These are phyloP conservation scores for Sclerotinia sclerotiorum DNA, from an alignment of 2,329 filamentous ascomycete species.

Conservation along the genomic window DNA sequence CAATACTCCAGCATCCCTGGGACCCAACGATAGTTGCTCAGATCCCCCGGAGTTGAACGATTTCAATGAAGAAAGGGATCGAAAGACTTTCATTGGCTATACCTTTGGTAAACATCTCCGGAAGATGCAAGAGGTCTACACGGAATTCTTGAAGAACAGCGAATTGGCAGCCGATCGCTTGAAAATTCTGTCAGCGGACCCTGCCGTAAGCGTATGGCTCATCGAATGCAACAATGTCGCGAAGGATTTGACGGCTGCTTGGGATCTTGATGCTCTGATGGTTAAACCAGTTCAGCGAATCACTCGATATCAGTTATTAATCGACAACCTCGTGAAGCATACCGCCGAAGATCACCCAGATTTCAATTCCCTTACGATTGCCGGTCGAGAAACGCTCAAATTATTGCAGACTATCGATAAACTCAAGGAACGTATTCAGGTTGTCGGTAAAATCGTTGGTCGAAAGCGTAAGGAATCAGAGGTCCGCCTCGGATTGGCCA, in stretches of 20 bases:
- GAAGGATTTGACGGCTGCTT: constrained; percentile 87
- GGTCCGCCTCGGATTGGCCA: constrained; percentile 77
- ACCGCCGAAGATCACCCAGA: constrained; percentile 86
- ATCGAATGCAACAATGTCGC: constrained; percentile 91
- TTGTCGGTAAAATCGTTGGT: constrained; percentile 82
- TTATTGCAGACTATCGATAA: constrained; percentile 89
- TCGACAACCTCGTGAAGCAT: constrained; percentile 74
- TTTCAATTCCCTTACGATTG: constrained; percentile 58
- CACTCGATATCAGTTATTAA: constrained; percentile 86
- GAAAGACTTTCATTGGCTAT: constrained; percentile 38
- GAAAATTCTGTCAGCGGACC: constrained; percentile 62
- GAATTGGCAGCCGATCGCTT: constrained; percentile 61
- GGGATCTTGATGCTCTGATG: constrained; percentile 92
- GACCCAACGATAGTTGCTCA: constrained; percentile 32
- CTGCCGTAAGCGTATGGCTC: constrained; percentile 77
- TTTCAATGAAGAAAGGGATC: constrained; percentile 39
- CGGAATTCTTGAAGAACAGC: constrained; percentile 62
- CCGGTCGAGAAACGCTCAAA: constrained; percentile 56
- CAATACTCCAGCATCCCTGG: constrained; percentile 26
- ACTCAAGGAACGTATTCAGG: constrained; percentile 89
- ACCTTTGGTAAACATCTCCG: constrained; percentile 51
- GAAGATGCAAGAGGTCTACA: constrained; percentile 60
- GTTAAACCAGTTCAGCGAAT: constrained; percentile 96
- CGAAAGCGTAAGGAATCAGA: constrained; percentile 87
- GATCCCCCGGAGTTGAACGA: constrained; percentile 35